These are phyloP conservation scores for Aspergillus japonicus DNA, from an alignment of 2,329 filamentous ascomycete genomes.

Conservation along the genomic window DNA sequence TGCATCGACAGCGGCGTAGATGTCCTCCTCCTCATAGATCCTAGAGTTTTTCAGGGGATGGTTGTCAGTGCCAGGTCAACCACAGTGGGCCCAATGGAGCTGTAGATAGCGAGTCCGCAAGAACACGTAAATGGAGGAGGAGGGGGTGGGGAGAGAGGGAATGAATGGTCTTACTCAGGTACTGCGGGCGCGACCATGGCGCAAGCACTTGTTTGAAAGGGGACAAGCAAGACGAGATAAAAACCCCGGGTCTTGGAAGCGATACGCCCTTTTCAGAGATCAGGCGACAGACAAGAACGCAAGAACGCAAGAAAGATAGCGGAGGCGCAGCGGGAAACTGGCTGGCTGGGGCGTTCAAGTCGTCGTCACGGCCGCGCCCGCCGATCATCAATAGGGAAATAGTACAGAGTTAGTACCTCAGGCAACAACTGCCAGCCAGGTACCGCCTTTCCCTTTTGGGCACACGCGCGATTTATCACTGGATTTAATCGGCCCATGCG, in stretches of 20 bases:
- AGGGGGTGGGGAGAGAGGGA: conserved; percentile 16
- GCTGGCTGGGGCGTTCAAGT: conserved; percentile 1
- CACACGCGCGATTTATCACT: too few species aligned
- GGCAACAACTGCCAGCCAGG: conserved; percentile 18
- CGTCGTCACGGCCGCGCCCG: conserved; percentile 18
- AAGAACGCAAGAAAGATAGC: conserved; percentile 3
- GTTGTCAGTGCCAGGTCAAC: conserved; percentile 23
- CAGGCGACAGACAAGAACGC: not conserved
- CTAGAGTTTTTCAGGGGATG: conserved; percentile 49
- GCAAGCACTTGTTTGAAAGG: conserved; percentile 28
- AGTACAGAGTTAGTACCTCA: not conserved
- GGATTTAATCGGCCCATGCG: not conserved
- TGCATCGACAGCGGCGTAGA: conserved; percentile 81
- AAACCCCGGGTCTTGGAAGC: not conserved
- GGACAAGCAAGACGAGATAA: not conserved
- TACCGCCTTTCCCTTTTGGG: conserved; percentile 19
- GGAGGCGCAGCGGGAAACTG: conserved; percentile 5
- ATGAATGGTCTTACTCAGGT: conserved; percentile 61
- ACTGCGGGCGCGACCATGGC: conserved; percentile 73
- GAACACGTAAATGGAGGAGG: conserved; percentile 27
- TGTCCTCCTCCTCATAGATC: conserved; percentile 88
- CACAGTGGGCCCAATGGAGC: conserved; percentile 14
- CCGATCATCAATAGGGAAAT: conserved; percentile 10
- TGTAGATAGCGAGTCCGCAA: conserved; percentile 24
- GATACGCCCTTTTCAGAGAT: not conserved